A percentile compares a stretch with the other conserved stretches of the same genome.
Conservation (phyloP, 495 filamentous ascomycete species). For the Lophiostoma macrostomum region DNA sequence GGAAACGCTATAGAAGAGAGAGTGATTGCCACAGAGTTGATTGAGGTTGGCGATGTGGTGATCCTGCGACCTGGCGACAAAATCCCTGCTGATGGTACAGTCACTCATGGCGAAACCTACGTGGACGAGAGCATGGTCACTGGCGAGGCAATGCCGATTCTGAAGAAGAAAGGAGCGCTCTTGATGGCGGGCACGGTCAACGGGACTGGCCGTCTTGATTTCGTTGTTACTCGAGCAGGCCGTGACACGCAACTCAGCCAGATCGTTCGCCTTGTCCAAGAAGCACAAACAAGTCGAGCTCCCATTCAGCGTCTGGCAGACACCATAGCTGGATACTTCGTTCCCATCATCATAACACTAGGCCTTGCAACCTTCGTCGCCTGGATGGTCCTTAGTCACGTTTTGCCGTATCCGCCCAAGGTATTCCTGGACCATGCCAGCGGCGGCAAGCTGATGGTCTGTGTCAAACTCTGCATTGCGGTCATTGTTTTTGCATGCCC, state of each 20-base stretch:
- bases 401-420: conserved; percentile 73
- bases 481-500: conserved; percentile 99
- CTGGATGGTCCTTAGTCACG: conserved; percentile 94
- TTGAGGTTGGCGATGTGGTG: conserved; percentile 92
- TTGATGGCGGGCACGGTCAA: conserved; percentile 98
- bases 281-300: conserved; percentile 90
- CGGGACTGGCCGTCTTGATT: conserved; percentile 84
- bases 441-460: conserved; percentile 93
- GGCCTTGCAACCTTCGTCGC: conserved; percentile 80
- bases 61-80: conserved; percentile 93
- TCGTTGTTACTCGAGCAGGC: conserved; percentile 88
- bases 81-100: conserved; percentile 86
- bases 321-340: conserved; percentile 88
- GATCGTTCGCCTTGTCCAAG: conserved; percentile 94
- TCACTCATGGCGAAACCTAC: conserved; percentile 86
- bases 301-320: conserved; percentile 95
- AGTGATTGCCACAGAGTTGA: conserved; percentile 86
- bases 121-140: conserved; percentile 99
- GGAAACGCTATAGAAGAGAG: conserved; percentile 70
- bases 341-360: conserved; percentile 81
- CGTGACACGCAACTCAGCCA: conserved; percentile 95
- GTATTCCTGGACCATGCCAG: conserved; percentile 78
- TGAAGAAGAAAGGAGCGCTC: conserved; percentile 74
- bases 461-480: conserved; percentile 94
- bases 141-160: conserved; percentile 89